Percentiles rank a stretch among this genome's conserved stretches.
Evolutionary conservation across 805 yeast species (phyloP).

Genomic region (Candida odintsovae): DNA sequence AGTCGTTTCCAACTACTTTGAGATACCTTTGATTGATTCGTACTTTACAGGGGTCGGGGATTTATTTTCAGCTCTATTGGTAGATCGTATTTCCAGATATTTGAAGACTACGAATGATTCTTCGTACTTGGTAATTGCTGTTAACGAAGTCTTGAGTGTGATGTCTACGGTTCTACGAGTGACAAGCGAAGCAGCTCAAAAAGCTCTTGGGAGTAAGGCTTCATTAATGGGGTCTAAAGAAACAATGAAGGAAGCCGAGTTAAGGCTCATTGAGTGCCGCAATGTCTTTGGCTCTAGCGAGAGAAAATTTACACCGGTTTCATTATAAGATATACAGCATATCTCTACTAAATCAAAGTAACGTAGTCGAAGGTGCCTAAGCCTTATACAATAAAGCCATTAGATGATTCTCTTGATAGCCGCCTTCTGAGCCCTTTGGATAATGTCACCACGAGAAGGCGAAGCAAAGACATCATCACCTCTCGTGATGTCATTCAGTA

Average conservation of each 20-base stretch:
- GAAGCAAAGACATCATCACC: slow-evolving; percentile 4
- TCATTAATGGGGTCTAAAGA: slow-evolving; percentile 53
- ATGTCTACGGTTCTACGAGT: slow-evolving; percentile 46
- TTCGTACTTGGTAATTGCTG: slow-evolving; percentile 28
- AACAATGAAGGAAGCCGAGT: slow-evolving; percentile 67
- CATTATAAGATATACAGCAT: slow-evolving; percentile 39
- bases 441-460: slow-evolving; percentile 4
- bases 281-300: slow-evolving; percentile 25
- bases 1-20: slow-evolving; percentile 26
- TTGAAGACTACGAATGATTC: slow-evolving; percentile 1
- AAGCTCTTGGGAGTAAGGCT: slow-evolving; percentile 31
- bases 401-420: slow-evolving; percentile 23
- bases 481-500: slow-evolving; percentile 27
- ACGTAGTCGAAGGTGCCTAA: no score
- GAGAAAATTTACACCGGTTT: slow-evolving; percentile 31
- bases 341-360: neutral
- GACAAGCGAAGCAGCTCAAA: slow-evolving; percentile 37
- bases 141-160: slow-evolving; percentile 49
- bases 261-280: slow-evolving; percentile 58
- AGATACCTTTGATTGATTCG: slow-evolving; percentile 59
- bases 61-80: slow-evolving; percentile 70
- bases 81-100: slow-evolving; percentile 51
- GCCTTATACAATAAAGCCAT: slow-evolving; percentile 4
- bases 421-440: slow-evolving; percentile 15
- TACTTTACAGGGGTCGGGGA: slow-evolving; percentile 97